A percentile compares a stretch with the other conserved stretches of the same genome.
These are phyloP conservation scores for Hypoxylon rickii DNA, from an alignment of 495 filamentous ascomycete species.

Conservation along the genomic window DNA sequence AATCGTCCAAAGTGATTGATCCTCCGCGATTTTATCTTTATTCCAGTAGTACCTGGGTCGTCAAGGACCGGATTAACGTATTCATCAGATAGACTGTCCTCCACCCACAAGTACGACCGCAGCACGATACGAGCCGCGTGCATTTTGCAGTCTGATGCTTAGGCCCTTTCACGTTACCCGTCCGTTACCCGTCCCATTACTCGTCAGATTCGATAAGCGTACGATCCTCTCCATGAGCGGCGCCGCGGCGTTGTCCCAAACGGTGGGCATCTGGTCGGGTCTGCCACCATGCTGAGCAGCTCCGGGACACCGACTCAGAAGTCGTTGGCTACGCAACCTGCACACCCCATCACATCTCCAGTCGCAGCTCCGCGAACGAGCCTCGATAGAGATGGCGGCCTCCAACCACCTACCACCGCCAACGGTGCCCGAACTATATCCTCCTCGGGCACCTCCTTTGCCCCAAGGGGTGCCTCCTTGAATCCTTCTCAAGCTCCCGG, in stretches of 20 bases:
- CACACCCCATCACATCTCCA: constrained; percentile 43
- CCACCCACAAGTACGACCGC: neutral
- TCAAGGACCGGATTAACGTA: too few species aligned
- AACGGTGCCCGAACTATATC: constrained; percentile 57
- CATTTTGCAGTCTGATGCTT: constrained; percentile 44
- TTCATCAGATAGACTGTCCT: too few species aligned
- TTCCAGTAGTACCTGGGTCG: too few species aligned
- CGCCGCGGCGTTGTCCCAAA: constrained; percentile 26
- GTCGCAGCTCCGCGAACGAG: constrained; percentile 42
- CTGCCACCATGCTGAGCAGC: constrained; percentile 62
- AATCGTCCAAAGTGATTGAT: too few species aligned
- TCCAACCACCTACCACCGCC: constrained; percentile 53
- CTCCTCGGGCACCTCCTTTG: constrained; percentile 63
- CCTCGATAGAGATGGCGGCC: constrained; percentile 61
- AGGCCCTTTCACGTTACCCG: constrained; percentile 12
- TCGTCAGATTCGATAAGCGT: constrained; percentile 1
- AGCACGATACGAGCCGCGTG: constrained; percentile 39
- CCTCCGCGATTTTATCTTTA: too few species aligned
- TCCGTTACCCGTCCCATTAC: constrained; percentile 7
- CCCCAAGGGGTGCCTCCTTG: constrained; percentile 65
- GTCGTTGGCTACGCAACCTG: constrained; percentile 60
- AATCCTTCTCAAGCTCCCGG: constrained; percentile 76
- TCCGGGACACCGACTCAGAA: constrained; percentile 76
- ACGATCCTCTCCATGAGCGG: constrained; percentile 29
- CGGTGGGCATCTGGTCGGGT: constrained; percentile 59